Evolutionary conservation across 805 yeast species (phyloP).

Genomic region (Wickerhamiella sorbophila): DNA sequence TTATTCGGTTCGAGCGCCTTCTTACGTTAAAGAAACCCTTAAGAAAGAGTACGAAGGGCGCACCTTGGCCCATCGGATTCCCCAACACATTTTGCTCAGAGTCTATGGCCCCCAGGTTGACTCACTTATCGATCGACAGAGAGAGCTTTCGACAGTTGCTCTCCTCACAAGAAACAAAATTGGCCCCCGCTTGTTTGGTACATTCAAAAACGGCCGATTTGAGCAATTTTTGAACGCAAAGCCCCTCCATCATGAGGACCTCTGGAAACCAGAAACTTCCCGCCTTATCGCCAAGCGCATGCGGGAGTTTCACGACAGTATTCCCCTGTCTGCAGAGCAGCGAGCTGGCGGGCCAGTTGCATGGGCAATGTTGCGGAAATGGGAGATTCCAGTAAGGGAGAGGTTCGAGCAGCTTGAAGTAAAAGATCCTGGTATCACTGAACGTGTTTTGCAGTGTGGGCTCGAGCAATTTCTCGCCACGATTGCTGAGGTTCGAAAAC

Average conservation of each 20-base stretch:
- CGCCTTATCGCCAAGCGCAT: conserved; percentile 87
- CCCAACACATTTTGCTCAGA: conserved; percentile 57
- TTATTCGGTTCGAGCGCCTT: conserved; percentile 54
- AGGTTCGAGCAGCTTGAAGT: conserved; percentile 31
- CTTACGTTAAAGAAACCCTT: conserved; percentile 23
- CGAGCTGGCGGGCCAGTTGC: conserved; percentile 44
- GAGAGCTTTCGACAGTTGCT: conserved; percentile 57
- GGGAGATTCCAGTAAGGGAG: conserved; percentile 41
- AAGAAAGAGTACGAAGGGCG: conserved; percentile 22
- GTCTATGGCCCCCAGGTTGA: conserved; percentile 84
- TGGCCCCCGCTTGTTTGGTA: conserved; percentile 82
- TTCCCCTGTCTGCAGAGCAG: conserved; percentile 48
- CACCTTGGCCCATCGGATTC: conserved; percentile 23
- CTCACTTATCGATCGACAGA: conserved; percentile 70
- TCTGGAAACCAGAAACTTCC: conserved; percentile 61
- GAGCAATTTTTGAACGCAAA: conserved; percentile 83
- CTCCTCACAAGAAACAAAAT: conserved; percentile 64
- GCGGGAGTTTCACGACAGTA: conserved; percentile 82
- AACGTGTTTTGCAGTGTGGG: conserved; percentile 9
- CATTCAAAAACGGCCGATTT: conserved; percentile 82
- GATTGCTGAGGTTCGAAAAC: conserved; percentile 41
- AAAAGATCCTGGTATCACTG: conserved; percentile 22
- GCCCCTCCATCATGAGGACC: conserved; percentile 58
- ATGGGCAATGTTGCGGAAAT: conserved; percentile 57
- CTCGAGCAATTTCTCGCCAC: conserved; percentile 32